Conservation (phyloP, 2,329 filamentous ascomycete species). For the Leptographium radiaticola region DNA sequence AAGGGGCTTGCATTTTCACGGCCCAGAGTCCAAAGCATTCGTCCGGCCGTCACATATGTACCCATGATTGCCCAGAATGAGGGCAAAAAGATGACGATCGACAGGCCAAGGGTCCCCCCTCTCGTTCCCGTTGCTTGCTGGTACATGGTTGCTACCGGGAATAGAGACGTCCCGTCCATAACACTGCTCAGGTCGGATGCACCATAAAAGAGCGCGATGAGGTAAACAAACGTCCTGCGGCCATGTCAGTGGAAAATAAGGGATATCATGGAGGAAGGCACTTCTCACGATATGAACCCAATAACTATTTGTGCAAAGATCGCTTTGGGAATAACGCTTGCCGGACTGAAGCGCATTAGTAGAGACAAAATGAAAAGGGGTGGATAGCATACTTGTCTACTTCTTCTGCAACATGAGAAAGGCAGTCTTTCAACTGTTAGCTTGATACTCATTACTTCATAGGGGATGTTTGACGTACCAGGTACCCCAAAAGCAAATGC, state of each 20-base stretch:
- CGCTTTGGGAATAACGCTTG: conserved; percentile 38
- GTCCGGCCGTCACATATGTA: conserved; percentile 22
- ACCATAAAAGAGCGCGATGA: conserved; percentile 42
- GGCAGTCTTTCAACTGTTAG: conserved; percentile 41
- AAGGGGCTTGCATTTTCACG: conserved; percentile 6
- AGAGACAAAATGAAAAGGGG: too few species aligned
- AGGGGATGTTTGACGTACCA: too few species aligned
- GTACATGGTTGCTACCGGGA: conserved; percentile 54
- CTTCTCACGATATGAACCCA: conserved; percentile 29
- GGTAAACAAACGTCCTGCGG: conserved; percentile 29
- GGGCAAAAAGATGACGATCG: conserved; percentile 25
- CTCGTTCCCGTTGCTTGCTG: conserved; percentile 39
- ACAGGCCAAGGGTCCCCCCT: conserved; percentile 35
- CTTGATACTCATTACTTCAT: too few species aligned
- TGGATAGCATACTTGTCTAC: conserved; percentile 27
- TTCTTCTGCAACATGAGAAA: conserved; percentile 53
- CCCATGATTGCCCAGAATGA: conserved; percentile 21
- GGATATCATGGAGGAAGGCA: too few species aligned
- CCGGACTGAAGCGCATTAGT: conserved; percentile 15
- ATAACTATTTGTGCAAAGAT: conserved; percentile 36
- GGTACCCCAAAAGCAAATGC: conserved; percentile 47
- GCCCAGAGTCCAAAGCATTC: conserved; percentile 5
- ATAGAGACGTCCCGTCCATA: conserved; percentile 32
- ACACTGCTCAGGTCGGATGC: conserved; percentile 39
- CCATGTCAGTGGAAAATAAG: too few species aligned